Evolutionary conservation across 345 rosid species (phyloP).

Genomic region (Hevea brasiliensis): DNA sequence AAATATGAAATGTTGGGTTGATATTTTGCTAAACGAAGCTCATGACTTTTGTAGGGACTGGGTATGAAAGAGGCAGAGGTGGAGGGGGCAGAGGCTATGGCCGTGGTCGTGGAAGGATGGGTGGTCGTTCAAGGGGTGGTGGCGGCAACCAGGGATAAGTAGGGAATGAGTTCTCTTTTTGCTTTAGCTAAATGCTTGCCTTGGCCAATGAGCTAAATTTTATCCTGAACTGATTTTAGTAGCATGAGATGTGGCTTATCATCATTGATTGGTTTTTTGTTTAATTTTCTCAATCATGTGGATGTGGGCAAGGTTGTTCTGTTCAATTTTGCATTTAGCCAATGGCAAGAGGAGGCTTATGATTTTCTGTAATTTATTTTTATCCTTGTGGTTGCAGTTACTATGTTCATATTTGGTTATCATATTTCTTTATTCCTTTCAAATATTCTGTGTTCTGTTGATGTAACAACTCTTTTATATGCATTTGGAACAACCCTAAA

Average conservation of each 20-base stretch:
- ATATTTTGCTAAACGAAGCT: not conserved
- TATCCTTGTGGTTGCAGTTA: slow-evolving; percentile 21
- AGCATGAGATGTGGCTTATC: slow-evolving; percentile 38
- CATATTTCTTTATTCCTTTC: slow-evolving; percentile 22
- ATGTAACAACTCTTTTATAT: not conserved
- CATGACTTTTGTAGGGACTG: slow-evolving; percentile 24
- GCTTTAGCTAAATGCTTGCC: slow-evolving; percentile 46
- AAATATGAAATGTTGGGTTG: not conserved
- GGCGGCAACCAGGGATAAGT: slow-evolving; percentile 39
- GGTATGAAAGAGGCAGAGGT: slow-evolving; percentile 44
- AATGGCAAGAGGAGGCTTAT: slow-evolving; percentile 31
- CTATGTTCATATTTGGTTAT: slow-evolving; percentile 32
- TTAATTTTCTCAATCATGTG: slow-evolving; percentile 18
- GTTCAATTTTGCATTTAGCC: slow-evolving; percentile 41
- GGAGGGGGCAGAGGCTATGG: slow-evolving; percentile 43
- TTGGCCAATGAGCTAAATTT: slow-evolving; percentile 32
- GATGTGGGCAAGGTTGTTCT: slow-evolving; percentile 38
- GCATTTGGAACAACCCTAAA: too few relatives aligned
- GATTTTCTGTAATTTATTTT: slow-evolving; percentile 35
- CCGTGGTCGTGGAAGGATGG: slow-evolving; percentile 19
- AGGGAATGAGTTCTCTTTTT: slow-evolving; percentile 21
- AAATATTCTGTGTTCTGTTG: not conserved
- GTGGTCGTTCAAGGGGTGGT: slow-evolving; percentile 21
- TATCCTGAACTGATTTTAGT: slow-evolving; percentile 23
- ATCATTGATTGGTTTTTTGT: slow-evolving; percentile 33